These are phyloP conservation scores for Drechslerella dactyloides DNA, from an alignment of 2,329 filamentous ascomycete species.

Conservation along the genomic window DNA sequence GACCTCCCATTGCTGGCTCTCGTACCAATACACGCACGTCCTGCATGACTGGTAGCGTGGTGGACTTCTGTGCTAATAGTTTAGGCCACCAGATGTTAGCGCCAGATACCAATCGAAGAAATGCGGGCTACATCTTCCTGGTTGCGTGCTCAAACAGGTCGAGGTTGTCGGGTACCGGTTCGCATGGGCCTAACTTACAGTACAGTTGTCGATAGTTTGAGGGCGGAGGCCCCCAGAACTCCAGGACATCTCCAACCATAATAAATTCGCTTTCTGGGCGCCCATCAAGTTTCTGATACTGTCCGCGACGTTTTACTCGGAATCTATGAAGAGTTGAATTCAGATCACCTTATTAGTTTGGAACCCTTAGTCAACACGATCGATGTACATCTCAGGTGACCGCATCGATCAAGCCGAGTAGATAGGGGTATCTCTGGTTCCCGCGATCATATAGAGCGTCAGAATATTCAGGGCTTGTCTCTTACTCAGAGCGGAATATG, in stretches of 20 bases:
- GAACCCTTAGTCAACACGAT: too few species aligned
- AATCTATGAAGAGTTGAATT: constrained; percentile 12
- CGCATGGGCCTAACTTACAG: constrained; percentile 8
- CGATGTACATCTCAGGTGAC: too few species aligned
- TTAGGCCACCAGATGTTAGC: too few species aligned
- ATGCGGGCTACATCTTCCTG: too few species aligned
- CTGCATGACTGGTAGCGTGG: background rate
- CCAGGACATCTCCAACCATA: constrained; percentile 20
- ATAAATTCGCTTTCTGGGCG: constrained; percentile 14
- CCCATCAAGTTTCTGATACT: constrained; percentile 20
- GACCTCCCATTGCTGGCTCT: background rate
- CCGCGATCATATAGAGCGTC: too few species aligned
- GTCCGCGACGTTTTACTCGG: constrained; percentile 23
- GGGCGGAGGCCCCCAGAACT: constrained; percentile 24
- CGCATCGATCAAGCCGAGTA: too few species aligned
- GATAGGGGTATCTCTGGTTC: too few species aligned
- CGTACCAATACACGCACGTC: background rate
- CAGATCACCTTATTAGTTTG: background rate
- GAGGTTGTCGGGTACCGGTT: too few species aligned
- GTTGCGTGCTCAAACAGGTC: too few species aligned
- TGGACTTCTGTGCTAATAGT: background rate
- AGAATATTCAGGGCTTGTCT: background rate
- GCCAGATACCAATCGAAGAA: too few species aligned
- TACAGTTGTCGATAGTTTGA: constrained; percentile 17
- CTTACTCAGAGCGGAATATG: constrained; percentile 33